Evolutionary conservation across 2,329 filamentous ascomycete genomes (phyloP), one percentile per base, ranked within the genome.

Genomic region (Ceratocystis harringtonii): DNA sequence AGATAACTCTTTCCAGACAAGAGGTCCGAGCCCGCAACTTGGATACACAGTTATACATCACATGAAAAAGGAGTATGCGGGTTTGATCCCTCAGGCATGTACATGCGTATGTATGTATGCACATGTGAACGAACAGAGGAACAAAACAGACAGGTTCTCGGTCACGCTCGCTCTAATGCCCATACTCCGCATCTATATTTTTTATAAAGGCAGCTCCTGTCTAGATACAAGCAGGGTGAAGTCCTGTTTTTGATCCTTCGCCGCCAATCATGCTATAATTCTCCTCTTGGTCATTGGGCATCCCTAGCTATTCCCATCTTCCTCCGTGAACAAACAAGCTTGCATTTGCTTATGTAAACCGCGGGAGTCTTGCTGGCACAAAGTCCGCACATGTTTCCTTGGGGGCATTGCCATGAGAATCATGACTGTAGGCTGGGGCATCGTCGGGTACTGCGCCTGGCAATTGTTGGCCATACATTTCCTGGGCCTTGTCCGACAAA

Each of bases 321-420:
- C 8, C 41, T 17, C 36, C 58, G 22, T 28, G 19, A 15, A 8
- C 12, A 22, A 22, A 3, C 58, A 43, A 61, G n/a, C 22, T 32
- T 25, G 8, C 15, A 43, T 48, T 52, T 19, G 25, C 44, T 73
- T 68, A 82, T 69, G 75, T 74, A 74, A 86, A 82, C 64, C 78
- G 77, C 45, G 84, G 84, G 67, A 86, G 72, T 67, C 82, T 77
- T 44, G 84, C 84, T 3, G 83, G 83, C 25, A 85, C 75, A 69
- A 86, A 86, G 1, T 74, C 73, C 22, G 58, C 62, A 7, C 57
- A 41, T 17, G 28, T 48, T 43, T 62, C 63, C 50, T 63, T 65
- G n/a, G 60, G 57, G 36, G 48, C 10, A 25, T 25, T 64, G 36
- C 30, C 58, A 22, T 60, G 52, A 7, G 43, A 44, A 19, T 19